Evolutionary conservation across 257 asterid species (phyloP).

Genomic region (Salvia splendens): DNA sequence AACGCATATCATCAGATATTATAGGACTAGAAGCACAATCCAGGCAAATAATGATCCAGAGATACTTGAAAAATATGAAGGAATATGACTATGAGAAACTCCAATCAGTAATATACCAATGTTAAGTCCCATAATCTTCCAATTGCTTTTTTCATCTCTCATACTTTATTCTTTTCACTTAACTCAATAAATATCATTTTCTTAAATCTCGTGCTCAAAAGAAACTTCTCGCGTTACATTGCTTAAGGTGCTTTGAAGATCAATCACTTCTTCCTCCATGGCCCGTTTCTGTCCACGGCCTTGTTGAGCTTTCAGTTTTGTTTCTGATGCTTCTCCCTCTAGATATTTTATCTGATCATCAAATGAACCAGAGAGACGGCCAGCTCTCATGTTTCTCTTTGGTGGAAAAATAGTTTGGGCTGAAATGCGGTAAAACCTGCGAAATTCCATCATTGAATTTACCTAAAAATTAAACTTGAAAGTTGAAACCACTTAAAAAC

Average conservation of each 20-base stretch:
- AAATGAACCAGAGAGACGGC: slow-evolving; percentile 88
- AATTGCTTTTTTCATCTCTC: too few relatives aligned
- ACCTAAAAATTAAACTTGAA: slow-evolving; percentile 3
- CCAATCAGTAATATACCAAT: too few relatives aligned
- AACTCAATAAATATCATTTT: too few relatives aligned
- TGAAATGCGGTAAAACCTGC: slow-evolving; percentile 89
- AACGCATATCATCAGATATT: slow-evolving; percentile 1
- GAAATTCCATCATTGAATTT: slow-evolving; percentile 30
- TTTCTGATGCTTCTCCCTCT: slow-evolving; percentile 57
- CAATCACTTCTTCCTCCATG: slow-evolving; percentile 57
- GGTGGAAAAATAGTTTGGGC: slow-evolving; percentile 87
- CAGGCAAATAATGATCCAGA: neutral
- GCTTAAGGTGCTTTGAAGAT: slow-evolving; percentile 39
- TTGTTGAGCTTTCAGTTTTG: slow-evolving; percentile 47
- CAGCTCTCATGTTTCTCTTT: slow-evolving; percentile 54
- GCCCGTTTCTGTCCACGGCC: slow-evolving; percentile 57
- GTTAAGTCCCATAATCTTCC: slow-evolving; percentile 18
- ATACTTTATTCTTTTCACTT: too few relatives aligned
- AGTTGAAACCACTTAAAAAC: neutral
- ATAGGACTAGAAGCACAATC: slow-evolving; percentile 5
- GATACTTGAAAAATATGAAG: slow-evolving; percentile 19
- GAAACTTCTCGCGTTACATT: too few relatives aligned
- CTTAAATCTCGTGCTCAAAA: too few relatives aligned
- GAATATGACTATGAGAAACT: slow-evolving; percentile 18
- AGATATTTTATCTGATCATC: slow-evolving; percentile 60